These are phyloP conservation scores for Kluyveromyces aestuarii DNA, from an alignment of 805 yeast genomes.

Conservation along the genomic window DNA sequence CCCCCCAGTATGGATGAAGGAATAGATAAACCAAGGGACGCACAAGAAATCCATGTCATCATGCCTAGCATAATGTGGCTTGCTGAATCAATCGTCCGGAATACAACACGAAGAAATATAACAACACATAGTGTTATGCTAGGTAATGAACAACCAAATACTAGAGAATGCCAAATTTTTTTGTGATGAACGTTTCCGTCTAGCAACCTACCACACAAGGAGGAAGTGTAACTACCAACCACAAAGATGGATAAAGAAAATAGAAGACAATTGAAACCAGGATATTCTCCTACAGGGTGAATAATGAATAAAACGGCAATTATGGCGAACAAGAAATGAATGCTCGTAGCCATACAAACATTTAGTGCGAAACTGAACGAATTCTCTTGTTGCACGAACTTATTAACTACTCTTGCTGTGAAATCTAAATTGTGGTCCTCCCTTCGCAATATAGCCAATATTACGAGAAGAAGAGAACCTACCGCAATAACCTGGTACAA, in stretches of 20 bases:
- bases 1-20: no score
- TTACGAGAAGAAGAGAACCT: no score
- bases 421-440: no score
- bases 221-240: conserved; percentile 64
- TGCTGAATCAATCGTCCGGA: no score
- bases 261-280: conserved; percentile 38
- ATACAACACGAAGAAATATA: no score
- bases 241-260: conserved; percentile 53
- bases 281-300: conserved; percentile 51
- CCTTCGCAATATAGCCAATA: no score
- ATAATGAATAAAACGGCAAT: conserved; percentile 51
- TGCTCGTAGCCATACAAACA: conserved; percentile 59
- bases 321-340: conserved; percentile 59
- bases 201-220: conserved; percentile 59
- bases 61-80: no score
- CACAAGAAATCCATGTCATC: no score
- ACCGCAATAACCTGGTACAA: no score
- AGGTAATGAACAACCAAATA: conserved; percentile 43
- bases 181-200: conserved; percentile 16
- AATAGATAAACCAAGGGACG: no score
- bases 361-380: conserved; percentile 1
- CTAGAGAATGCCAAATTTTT: conserved; percentile 23
- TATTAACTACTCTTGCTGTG: no score
- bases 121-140: conserved; percentile 25
- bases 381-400: no score